Evolutionary conservation across 2,329 filamentous ascomycete genomes (phyloP).

Genomic region (Sarocladium brachiariae): DNA sequence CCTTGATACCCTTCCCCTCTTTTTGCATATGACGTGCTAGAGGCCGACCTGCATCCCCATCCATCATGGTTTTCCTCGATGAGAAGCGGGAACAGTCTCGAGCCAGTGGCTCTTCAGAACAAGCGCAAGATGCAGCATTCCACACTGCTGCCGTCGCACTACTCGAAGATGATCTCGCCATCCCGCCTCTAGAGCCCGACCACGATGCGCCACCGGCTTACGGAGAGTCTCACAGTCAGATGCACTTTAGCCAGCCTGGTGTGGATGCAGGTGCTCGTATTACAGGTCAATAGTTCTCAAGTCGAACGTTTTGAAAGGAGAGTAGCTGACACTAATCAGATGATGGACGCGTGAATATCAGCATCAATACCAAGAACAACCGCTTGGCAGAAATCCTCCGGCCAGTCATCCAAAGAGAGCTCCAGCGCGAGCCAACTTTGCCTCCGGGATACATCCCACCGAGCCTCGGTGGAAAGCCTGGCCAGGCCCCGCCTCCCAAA

Average conservation of each 20-base stretch:
- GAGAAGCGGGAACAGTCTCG: not conserved
- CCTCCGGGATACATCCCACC: conserved; percentile 67
- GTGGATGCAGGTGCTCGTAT: conserved; percentile 56
- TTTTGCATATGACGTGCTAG: not conserved
- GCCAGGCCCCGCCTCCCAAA: conserved; percentile 47
- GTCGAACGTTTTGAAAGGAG: not conserved
- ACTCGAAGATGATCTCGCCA: conserved; percentile 25
- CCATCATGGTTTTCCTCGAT: not conserved
- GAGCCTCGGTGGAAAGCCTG: conserved; percentile 58
- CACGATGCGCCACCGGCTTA: conserved; percentile 49
- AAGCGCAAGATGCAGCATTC: not conserved
- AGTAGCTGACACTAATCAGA: conserved; percentile 32
- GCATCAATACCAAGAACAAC: conserved; percentile 64
- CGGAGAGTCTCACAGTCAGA: conserved; percentile 46
- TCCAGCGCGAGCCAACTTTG: conserved; percentile 39
- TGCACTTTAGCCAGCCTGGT: conserved; percentile 55
- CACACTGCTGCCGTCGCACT: not conserved
- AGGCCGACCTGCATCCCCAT: not conserved
- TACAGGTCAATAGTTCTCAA: conserved; percentile 33
- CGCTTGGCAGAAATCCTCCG: conserved; percentile 61
- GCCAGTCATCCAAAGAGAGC: conserved; percentile 53
- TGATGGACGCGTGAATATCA: conserved; percentile 74
- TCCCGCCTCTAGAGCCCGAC: conserved; percentile 13
- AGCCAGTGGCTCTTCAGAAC: not conserved
- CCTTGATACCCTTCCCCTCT: not conserved